These are phyloP conservation scores for Candida methanosorbosa DNA, from an alignment of 805 yeast genomes.

Conservation along the genomic window DNA sequence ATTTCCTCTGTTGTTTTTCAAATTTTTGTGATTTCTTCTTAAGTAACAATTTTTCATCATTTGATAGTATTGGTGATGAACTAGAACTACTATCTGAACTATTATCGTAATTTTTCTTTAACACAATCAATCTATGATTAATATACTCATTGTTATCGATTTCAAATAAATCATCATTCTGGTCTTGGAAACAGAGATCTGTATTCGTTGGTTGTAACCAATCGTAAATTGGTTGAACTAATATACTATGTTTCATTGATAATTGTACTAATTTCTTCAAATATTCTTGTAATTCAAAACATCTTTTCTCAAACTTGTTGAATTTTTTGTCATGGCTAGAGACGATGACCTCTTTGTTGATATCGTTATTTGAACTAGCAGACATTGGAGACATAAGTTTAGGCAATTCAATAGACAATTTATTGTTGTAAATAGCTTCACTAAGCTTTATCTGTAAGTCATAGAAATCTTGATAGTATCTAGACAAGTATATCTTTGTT, in stretches of 20 bases:
- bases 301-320: not conserved
- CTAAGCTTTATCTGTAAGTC: slow-evolving; percentile 26
- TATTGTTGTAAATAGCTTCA: slow-evolving; percentile 2
- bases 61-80: not conserved
- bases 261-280: not conserved
- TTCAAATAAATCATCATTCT: not conserved
- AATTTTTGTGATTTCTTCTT: not conserved
- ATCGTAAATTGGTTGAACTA: not conserved
- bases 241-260: not conserved
- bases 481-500: slow-evolving; percentile 29
- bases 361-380: too few relatives aligned
- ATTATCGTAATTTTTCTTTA: not conserved
- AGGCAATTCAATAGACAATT: slow-evolving; percentile 32
- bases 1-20: not conserved
- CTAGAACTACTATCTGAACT: not conserved
- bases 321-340: not conserved
- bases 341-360: too few relatives aligned
- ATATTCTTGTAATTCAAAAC: not conserved
- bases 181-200: not conserved
- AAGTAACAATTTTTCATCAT: not conserved
- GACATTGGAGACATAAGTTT: slow-evolving; percentile 2
- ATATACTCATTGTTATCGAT: not conserved
- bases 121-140: not conserved
- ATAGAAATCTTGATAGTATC: slow-evolving; percentile 45
- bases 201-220: not conserved